Base-by-base conservation (phyloP, 2,329 filamentous ascomycete species). In the Penicillium sp. region DNA sequence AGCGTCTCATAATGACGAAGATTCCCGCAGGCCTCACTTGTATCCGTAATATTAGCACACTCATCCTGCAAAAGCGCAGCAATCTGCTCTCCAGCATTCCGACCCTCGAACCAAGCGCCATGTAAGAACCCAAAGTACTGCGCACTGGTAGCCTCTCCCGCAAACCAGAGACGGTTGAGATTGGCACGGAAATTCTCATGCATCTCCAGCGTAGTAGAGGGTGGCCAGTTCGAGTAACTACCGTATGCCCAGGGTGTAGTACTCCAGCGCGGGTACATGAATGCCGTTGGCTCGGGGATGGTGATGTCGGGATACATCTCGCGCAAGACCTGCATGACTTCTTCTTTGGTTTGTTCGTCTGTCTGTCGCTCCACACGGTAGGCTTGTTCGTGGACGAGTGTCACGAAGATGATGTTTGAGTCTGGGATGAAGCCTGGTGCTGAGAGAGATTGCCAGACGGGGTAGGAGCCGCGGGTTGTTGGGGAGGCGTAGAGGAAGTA, bases 151-250 rank as follows among this genome's bases (percentile, higher is more conserved):
- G 82, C 83, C 67, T 89, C 87, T 0, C 87, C 87, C 0, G 87
- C 86, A 59, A 88, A 90, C 75, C 81, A 88, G 3, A 90, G 68
- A 0, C 84, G 72, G 9, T 79, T 80, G 0, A 87, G 72, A 58
- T 88, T 88, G n/a, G 86, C 84, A 1, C 87, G 81, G 11, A 90
- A 76, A 61, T 90, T 89, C 67, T 89, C 83, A 62, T 90, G 87
- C 74, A 80, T 84, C 65, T 88, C 83, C 0, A 90, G 75, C 0
- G 83, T 86, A 44, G 85, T 84, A 0, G 83, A 83, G 0, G 81
- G 74, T 0, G 87, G 87, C 87, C 87, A 90, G 68, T 89, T 89
- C 37, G 84, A 86, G 71, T 88, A 90, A 22, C 82, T 86, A 3
- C 87, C 87, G 53, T 81, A 84, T 0, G 79, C 65, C 80, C 81